These are phyloP conservation scores for Fusarium nodosum DNA, from an alignment of 2,329 filamentous ascomycete species.

Conservation along the genomic window DNA sequence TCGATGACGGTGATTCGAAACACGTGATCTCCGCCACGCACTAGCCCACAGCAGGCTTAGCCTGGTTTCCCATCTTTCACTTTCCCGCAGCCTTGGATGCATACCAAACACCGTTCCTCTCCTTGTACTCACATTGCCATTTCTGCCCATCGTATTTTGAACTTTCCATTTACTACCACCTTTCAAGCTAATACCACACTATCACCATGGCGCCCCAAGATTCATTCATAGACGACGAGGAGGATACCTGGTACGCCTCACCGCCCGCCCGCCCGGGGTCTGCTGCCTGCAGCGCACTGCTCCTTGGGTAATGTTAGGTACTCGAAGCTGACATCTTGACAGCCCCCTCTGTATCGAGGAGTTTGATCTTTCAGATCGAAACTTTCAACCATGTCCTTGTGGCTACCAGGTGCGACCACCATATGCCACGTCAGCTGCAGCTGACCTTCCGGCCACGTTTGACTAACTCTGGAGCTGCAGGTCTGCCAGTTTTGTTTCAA, in stretches of 20 bases:
- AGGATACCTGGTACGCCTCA: constrained; percentile 73
- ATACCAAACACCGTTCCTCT: constrained; percentile 48
- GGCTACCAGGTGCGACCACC: constrained; percentile 86
- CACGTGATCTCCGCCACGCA: constrained; percentile 43
- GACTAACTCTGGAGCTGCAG: constrained; percentile 61
- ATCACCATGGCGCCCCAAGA: constrained; percentile 75
- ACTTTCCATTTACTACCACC: constrained; percentile 38
- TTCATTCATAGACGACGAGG: constrained; percentile 78
- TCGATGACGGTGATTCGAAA: constrained; percentile 17
- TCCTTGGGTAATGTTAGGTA: constrained; percentile 42
- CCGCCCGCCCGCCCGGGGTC: constrained; percentile 10
- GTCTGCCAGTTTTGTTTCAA: constrained; percentile 99
- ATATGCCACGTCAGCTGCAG: not conserved
- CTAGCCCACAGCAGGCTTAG: constrained; percentile 47
- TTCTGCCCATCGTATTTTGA: constrained; percentile 39
- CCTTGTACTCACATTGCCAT: constrained; percentile 45
- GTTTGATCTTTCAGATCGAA: constrained; percentile 96
- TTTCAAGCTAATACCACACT: constrained; percentile 42
- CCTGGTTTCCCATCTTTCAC: constrained; percentile 49
- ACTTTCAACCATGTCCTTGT: constrained; percentile 96
- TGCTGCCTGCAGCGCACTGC: constrained; percentile 33
- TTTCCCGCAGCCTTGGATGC: constrained; percentile 50
- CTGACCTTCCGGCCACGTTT: constrained; percentile 39
- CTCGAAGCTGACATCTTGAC: constrained; percentile 45
- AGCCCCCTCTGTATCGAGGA: constrained; percentile 99